Evolutionary conservation across 192 early-diverging fungal species (phyloP).

Genomic region (Thamnidium elegans): DNA sequence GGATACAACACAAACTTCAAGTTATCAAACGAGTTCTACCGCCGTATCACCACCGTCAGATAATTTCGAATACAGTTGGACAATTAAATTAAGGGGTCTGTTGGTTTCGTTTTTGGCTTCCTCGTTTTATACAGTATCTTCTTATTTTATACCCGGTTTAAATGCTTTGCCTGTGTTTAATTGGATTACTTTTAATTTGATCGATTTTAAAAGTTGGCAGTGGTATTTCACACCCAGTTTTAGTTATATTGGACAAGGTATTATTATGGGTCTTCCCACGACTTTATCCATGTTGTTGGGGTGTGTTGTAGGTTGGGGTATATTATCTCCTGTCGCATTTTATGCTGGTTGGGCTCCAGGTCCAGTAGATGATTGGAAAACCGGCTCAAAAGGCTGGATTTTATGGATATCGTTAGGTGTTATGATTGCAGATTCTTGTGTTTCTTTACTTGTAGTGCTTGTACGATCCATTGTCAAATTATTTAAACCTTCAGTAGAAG

Average conservation of each 20-base stretch:
- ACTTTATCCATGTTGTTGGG: conserved; percentile 70
- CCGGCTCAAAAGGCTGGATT: conserved; percentile 73
- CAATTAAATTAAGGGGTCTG: conserved; percentile 53
- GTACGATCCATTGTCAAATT: conserved; percentile 38
- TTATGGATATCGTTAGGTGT: conserved; percentile 77
- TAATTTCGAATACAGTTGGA: conserved; percentile 55
- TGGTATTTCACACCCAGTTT: conserved; percentile 73
- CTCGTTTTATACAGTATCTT: conserved; percentile 59
- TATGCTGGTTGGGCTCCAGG: conserved; percentile 72
- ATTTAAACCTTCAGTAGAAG: conserved; percentile 11
- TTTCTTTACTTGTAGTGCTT: conserved; percentile 57
- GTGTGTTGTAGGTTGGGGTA: conserved; percentile 70
- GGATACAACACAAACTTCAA: background rate
- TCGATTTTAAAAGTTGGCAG: conserved; percentile 56
- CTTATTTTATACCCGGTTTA: conserved; percentile 59
- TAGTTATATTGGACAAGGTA: conserved; percentile 75
- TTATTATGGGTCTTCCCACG: conserved; percentile 80
- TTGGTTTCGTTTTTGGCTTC: conserved; percentile 59
- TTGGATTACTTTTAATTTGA: conserved; percentile 46
- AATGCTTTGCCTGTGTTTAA: conserved; percentile 57
- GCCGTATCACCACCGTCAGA: background rate
- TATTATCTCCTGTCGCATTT: conserved; percentile 67
- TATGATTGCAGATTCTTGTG: conserved; percentile 72
- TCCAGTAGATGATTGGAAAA: conserved; percentile 64
- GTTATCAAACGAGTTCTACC: background rate